Percentiles rank a stretch among this genome's conserved stretches.
Evolutionary conservation across 208 protist genomes (phyloP).

Genomic region (Vickermania ingenoplastis): DNA sequence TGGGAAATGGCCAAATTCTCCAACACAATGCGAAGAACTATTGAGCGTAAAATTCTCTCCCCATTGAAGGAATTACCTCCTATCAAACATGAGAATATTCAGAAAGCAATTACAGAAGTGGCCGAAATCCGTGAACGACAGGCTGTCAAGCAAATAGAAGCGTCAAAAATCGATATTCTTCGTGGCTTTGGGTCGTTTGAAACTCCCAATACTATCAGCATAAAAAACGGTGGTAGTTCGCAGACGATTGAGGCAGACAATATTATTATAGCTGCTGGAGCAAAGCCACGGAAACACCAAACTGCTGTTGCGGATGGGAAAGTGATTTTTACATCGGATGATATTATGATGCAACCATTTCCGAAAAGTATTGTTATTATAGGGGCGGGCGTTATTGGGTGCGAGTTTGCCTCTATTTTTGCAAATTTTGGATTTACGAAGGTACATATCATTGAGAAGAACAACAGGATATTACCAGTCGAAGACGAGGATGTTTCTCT

Average conservation of each 20-base stretch:
- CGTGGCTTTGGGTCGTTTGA: constrained; percentile 38
- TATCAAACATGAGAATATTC: constrained; percentile 48
- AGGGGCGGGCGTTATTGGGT: constrained; percentile 87
- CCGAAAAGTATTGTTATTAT: constrained; percentile 87
- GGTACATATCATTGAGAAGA: constrained; percentile 86
- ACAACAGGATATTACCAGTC: constrained; percentile 72
- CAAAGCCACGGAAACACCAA: constrained; percentile 63
- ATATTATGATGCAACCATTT: constrained; percentile 80
- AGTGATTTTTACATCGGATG: constrained; percentile 81
- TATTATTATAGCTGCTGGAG: constrained; percentile 83
- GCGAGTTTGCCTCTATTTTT: constrained; percentile 88
- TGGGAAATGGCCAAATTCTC: constrained; percentile 89
- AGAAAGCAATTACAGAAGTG: constrained; percentile 37
- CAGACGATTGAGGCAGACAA: constrained; percentile 69
- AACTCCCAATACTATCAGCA: constrained; percentile 32
- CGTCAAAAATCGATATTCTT: constrained; percentile 37
- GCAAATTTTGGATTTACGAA: constrained; percentile 81
- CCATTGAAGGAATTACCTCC: constrained; percentile 29
- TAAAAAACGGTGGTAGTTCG: constrained; percentile 24
- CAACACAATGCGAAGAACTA: constrained; percentile 32
- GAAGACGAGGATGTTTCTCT: constrained; percentile 83
- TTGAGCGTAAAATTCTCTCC: constrained; percentile 48
- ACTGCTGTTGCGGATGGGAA: constrained; percentile 63
- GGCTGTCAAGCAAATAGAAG: constrained; percentile 47
- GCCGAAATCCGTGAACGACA: constrained; percentile 64